phyloP scores from a whole-genome alignment of 2,329 filamentous ascomycete species.

The Clonostachys rhizophaga region DNA sequence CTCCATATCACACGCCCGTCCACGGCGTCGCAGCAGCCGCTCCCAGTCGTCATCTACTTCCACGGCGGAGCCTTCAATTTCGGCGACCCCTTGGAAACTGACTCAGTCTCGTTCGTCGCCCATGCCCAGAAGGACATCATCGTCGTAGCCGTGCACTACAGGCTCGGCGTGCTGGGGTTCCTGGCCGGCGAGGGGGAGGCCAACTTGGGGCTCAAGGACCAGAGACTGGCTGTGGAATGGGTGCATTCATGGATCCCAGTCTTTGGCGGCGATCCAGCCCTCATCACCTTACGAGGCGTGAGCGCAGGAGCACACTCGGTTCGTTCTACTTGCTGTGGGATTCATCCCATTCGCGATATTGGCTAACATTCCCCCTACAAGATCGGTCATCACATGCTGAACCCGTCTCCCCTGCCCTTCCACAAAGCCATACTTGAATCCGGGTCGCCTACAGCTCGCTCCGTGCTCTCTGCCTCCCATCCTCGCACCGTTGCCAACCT shows the following conservation, averaged over 20 bases:
- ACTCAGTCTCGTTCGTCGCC: conserved; percentile 57
- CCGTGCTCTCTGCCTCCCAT: conserved; percentile 48
- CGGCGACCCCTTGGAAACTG: conserved; percentile 45
- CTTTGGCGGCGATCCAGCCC: conserved; percentile 55
- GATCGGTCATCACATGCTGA: conserved; percentile 65
- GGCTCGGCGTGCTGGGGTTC: conserved; percentile 67
- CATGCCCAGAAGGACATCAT: conserved; percentile 48
- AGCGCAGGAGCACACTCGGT: conserved; percentile 61
- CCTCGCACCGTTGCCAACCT: conserved; percentile 53
- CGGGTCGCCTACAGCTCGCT: conserved; percentile 49
- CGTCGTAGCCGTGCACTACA: conserved; percentile 57
- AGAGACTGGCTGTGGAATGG: conserved; percentile 55
- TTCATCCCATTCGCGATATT: conserved; percentile 5
- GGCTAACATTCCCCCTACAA: conserved; percentile 18
- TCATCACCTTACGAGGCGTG: conserved; percentile 57
- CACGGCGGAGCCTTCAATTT: conserved; percentile 62
- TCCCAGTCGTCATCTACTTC: conserved; percentile 52
- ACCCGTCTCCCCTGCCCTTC: conserved; percentile 38
- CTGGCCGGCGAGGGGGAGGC: conserved; percentile 53
- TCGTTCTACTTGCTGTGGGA: conserved; percentile 7
- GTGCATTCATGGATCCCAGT: conserved; percentile 51
- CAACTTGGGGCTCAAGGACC: conserved; percentile 63
- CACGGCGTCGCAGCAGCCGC: conserved; percentile 8
- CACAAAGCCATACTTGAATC: conserved; percentile 52
- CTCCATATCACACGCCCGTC: conserved; percentile 43